These are phyloP conservation scores for Tuber aestivum DNA, from an alignment of 495 filamentous ascomycete species.

Conservation along the genomic window DNA sequence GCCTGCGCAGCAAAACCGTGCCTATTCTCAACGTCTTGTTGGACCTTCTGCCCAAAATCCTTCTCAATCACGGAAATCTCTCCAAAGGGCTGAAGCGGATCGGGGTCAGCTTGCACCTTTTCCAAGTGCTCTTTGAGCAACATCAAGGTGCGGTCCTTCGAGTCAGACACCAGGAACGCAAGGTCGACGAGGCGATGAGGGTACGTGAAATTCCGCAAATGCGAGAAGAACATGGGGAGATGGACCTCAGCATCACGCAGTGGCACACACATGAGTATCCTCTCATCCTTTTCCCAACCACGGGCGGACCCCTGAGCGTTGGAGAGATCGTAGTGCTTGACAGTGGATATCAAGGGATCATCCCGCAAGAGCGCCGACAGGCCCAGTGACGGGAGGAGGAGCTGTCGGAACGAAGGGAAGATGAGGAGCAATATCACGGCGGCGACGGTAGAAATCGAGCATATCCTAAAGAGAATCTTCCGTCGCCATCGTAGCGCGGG, in stretches of 20 bases:
- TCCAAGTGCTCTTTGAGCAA: constrained; percentile 67
- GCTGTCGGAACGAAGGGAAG: constrained; percentile 61
- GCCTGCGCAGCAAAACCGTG: constrained; percentile 98
- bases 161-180: constrained; percentile 95
- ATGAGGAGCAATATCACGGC: constrained; percentile 54
- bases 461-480: constrained; percentile 66
- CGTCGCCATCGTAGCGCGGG: constrained; percentile 66
- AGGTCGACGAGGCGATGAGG: constrained; percentile 94
- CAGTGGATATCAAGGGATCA: constrained; percentile 79
- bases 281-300: constrained; percentile 91
- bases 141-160: constrained; percentile 80
- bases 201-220: constrained; percentile 93
- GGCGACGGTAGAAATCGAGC: constrained; percentile 45
- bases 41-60: constrained; percentile 96
- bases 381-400: constrained; percentile 63
- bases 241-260: constrained; percentile 89
- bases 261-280: constrained; percentile 91
- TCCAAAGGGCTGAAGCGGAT: constrained; percentile 76
- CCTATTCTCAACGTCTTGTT: constrained; percentile 94
- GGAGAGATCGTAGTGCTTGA: constrained; percentile 91
- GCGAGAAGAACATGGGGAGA: constrained; percentile 95
- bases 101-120: constrained; percentile 70
- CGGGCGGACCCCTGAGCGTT: constrained; percentile 81
- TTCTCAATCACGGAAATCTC: constrained; percentile 98
- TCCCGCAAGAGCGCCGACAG: constrained; percentile 67